A percentile compares a stretch with the other conserved stretches of the same genome.
Evolutionary conservation across 768 basidiomycete genomes (phyloP).

Genomic region (Boletus tomentosulus): DNA sequence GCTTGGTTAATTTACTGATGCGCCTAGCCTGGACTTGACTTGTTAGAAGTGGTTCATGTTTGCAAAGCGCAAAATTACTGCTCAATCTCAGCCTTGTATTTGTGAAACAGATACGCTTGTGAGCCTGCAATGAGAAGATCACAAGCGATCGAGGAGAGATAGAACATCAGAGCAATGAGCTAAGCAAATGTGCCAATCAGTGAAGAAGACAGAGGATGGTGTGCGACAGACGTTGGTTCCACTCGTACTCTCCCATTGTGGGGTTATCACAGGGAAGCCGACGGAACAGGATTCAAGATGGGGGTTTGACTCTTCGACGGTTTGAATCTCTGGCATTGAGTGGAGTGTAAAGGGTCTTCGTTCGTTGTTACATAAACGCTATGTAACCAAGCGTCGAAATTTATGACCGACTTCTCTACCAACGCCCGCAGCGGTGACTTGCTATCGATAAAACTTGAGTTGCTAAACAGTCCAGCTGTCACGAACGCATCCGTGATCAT

Average conservation of each 20-base stretch:
- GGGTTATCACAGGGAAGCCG: slow-evolving; percentile 24
- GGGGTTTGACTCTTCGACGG: too few relatives aligned
- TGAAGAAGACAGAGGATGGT: neutral
- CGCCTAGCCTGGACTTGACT: slow-evolving; percentile 21
- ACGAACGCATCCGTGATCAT: too few relatives aligned
- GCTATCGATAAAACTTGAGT: too few relatives aligned
- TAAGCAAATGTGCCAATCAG: neutral
- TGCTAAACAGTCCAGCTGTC: too few relatives aligned
- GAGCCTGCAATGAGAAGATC: slow-evolving; percentile 33
- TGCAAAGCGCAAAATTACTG: slow-evolving; percentile 13
- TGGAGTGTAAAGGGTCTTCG: too few relatives aligned
- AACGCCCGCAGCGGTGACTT: too few relatives aligned
- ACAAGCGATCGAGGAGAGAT: slow-evolving; percentile 31
- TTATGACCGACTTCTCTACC: too few relatives aligned
- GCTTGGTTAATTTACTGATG: too few relatives aligned
- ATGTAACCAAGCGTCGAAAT: too few relatives aligned
- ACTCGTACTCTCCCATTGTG: slow-evolving; percentile 31
- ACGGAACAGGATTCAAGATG: too few relatives aligned
- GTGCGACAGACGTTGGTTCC: slow-evolving; percentile 28
- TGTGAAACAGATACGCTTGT: slow-evolving; percentile 32
- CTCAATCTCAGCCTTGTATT: slow-evolving; percentile 27
- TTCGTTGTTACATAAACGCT: too few relatives aligned
- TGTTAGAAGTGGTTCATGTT: neutral
- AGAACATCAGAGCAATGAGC: slow-evolving; percentile 32
- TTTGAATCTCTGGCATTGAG: too few relatives aligned